Base-by-base conservation (phyloP, 495 filamentous ascomycete genomes). In the Xylaria cubensis region DNA sequence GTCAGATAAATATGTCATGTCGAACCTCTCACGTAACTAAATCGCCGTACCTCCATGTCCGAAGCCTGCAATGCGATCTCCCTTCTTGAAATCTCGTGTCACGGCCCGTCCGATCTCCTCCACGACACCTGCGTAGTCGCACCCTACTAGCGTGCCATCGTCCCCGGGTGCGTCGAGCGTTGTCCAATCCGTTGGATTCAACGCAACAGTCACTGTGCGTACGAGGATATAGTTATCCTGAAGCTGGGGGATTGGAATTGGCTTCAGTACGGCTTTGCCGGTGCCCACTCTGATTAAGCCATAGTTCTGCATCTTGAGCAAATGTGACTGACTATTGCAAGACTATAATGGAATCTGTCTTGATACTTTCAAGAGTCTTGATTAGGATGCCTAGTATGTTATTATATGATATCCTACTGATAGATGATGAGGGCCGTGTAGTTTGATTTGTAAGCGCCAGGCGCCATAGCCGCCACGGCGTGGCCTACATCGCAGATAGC, bases 141-240 rank as follows among this genome's bases (percentile, higher is more conserved):
- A 84, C 29, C 83, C 82, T 1, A 79, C 73, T 4, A 58, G 55
- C 4, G 64, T 53, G 15, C 76, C 77, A 15, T 51, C 5, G 61
- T 56, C 62, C 26, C 41, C 42, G 2, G 51, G 36, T 36, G 59
- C 73, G 3, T 81, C 80, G 42, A 89, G 69, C 72, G 86, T 82
- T 75, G 90, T 91, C 86, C 87, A 90, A 81, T 89, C 89, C 0
- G 85, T 88, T 9, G 88, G 88, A 74, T 90, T 90, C 46, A 90
- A 74, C 4, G 84, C 88, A n/a, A 91, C 84, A 32, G 81, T 79
- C 24, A 79, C 80, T 51, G 78, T 83, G 59, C 85, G 86, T 55
- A 90, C 82, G 17, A 89, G 83, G 64, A 90, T 75, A 67, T 87
- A 87, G 69, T 86, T 83, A 64, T 84, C 83, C 0, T 81, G 80